Evolutionary conservation across 352 stramenopile species (phyloP).

Genomic region (Globisporangium iwayamae): DNA sequence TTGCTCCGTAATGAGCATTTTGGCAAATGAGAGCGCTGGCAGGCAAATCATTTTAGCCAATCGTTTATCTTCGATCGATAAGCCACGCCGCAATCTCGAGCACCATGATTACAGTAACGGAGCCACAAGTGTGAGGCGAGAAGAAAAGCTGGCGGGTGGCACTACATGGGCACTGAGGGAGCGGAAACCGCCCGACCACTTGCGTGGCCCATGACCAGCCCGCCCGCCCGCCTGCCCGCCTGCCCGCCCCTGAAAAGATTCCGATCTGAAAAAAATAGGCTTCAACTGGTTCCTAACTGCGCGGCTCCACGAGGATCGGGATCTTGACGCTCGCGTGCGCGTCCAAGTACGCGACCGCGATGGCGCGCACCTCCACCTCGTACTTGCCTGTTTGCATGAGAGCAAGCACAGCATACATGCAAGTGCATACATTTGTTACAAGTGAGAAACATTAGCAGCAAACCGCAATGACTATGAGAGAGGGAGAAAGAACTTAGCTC

Average conservation of each 20-base stretch:
- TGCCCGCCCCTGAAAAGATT: no score
- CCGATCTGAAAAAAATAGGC: not conserved
- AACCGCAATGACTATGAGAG: not conserved
- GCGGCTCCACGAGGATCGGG: slow-evolving; percentile 36
- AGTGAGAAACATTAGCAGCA: not conserved
- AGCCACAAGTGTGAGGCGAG: no score
- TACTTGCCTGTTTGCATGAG: slow-evolving; percentile 43
- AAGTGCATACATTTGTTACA: not conserved
- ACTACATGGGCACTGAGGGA: not conserved
- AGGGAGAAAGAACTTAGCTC: not conserved
- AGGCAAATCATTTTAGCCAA: no score
- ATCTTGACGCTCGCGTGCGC: slow-evolving; percentile 38
- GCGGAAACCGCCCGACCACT: not conserved
- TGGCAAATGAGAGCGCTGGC: no score
- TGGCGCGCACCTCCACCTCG: slow-evolving; percentile 70
- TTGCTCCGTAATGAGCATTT: no score
- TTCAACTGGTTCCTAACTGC: slow-evolving; percentile 5
- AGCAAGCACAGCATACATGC: not conserved
- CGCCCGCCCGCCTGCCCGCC: no score
- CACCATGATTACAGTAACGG: no score
- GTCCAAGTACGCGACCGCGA: slow-evolving; percentile 62
- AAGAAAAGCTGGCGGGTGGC: no score
- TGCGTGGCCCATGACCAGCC: not conserved
- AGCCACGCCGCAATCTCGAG: no score
- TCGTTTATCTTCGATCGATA: no score